These are phyloP conservation scores for Hygrocybe coccinea DNA, from an alignment of 768 basidiomycete genomes.

Conservation along the genomic window DNA sequence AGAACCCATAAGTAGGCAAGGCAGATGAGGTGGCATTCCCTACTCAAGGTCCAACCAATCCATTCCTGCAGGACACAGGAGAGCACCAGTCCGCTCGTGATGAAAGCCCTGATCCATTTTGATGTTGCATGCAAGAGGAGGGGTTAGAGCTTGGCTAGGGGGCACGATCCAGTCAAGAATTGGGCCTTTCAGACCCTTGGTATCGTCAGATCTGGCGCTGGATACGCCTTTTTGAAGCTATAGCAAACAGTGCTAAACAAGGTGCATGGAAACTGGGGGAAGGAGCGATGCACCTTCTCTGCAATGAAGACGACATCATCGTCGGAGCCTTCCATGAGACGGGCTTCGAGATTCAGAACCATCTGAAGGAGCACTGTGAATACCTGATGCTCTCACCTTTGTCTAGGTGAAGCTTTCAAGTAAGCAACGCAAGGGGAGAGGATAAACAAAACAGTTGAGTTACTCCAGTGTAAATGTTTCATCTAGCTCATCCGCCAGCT, in stretches of 20 bases:
- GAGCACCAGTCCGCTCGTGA: conserved; percentile 7
- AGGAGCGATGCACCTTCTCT: conserved; percentile 11
- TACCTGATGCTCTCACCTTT: conserved; percentile 7
- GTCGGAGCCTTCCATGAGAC: conserved; percentile 15
- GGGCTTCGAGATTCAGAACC: background rate
- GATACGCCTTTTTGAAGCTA: conserved; percentile 24
- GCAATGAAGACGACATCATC: conserved; percentile 17
- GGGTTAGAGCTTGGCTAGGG: background rate
- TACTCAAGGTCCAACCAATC: no score
- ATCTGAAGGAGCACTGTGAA: conserved; percentile 6
- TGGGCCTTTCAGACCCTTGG: conserved; percentile 9
- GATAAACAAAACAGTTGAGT: background rate
- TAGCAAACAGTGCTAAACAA: background rate
- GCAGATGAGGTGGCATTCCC: no score
- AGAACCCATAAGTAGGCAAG: no score
- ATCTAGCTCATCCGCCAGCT: background rate
- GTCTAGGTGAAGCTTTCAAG: background rate
- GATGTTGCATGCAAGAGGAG: conserved; percentile 7
- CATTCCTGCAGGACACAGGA: no score
- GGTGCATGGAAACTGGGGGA: background rate
- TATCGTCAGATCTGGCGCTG: conserved; percentile 12
- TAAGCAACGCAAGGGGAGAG: background rate
- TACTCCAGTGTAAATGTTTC: conserved; percentile 2
- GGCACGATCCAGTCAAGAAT: conserved; percentile 5
- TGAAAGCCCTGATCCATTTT: conserved; percentile 13